Evolutionary conservation across 2,329 filamentous ascomycete species (phyloP).

Genomic region (Xylariomycetidae sp.): DNA sequence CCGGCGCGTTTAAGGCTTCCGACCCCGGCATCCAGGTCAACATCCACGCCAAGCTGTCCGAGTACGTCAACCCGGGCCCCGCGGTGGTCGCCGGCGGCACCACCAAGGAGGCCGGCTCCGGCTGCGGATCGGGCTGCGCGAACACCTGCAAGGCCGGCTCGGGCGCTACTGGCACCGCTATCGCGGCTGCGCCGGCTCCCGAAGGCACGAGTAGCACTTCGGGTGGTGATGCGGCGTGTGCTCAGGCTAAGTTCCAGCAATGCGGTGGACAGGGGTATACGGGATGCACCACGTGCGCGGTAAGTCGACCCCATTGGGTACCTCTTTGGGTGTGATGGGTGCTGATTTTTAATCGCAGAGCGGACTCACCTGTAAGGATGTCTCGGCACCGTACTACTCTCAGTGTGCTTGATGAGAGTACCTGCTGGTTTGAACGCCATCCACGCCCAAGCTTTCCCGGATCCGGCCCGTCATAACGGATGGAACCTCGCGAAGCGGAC

Average conservation of each 20-base stretch:
- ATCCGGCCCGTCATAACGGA: too few species aligned
- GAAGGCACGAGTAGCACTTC: conserved; percentile 2
- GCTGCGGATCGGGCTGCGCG: conserved; percentile 33
- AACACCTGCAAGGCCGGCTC: conserved; percentile 30
- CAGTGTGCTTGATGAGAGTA: conserved; percentile 29
- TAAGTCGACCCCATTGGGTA: conserved; percentile 25
- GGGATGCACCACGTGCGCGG: conserved; percentile 34
- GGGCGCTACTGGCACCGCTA: conserved; percentile 22
- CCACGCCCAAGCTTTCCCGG: too few species aligned
- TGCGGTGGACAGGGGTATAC: conserved; percentile 36
- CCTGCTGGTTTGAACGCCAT: too few species aligned
- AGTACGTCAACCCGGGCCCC: conserved; percentile 38
- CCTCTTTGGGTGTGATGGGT: too few species aligned
- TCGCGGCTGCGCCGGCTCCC: conserved; percentile 5
- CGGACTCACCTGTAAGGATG: conserved; percentile 29
- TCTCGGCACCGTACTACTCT: conserved; percentile 33
- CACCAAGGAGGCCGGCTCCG: conserved; percentile 33
- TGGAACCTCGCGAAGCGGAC: too few species aligned
- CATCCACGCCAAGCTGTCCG: conserved; percentile 36
- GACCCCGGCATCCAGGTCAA: conserved; percentile 43
- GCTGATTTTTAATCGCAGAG: too few species aligned
- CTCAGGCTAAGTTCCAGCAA: conserved; percentile 30
- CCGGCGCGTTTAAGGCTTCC: conserved; percentile 36
- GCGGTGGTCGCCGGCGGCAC: conserved; percentile 34
- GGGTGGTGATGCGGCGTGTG: conserved; percentile 22